Percentiles rank a stretch among this genome's conserved stretches.
Conservation (phyloP, 2,329 filamentous ascomycete genomes). For the Neofusicoccum kwambonambiense region DNA sequence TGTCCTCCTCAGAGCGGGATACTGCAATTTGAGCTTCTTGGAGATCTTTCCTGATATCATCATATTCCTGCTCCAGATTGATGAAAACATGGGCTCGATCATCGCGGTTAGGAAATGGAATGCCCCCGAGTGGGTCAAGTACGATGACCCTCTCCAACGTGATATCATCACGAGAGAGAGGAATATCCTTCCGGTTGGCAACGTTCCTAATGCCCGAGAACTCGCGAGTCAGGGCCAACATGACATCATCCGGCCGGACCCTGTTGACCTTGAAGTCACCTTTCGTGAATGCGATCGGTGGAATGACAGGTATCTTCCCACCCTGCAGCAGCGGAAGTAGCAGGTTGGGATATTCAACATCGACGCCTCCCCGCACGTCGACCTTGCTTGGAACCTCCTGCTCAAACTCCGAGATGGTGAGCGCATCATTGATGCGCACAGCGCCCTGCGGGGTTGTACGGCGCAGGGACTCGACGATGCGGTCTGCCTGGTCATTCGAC, state of each 20-base stretch:
- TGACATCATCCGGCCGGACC: slow-evolving; percentile 60
- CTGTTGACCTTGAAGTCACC: slow-evolving; percentile 35
- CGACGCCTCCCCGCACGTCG: slow-evolving; percentile 35
- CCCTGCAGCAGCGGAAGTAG: slow-evolving; percentile 66
- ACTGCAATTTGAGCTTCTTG: slow-evolving; percentile 24
- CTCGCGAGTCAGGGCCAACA: slow-evolving; percentile 74
- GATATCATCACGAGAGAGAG: background rate
- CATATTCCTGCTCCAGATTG: slow-evolving; percentile 89
- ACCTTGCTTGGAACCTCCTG: slow-evolving; percentile 33
- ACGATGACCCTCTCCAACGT: slow-evolving; percentile 80
- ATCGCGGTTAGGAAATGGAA: slow-evolving; percentile 63
- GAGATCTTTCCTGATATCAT: slow-evolving; percentile 65
- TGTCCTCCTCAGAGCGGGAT: slow-evolving; percentile 17
- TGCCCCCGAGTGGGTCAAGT: slow-evolving; percentile 81
- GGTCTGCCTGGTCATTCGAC: slow-evolving; percentile 64
- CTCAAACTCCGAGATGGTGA: slow-evolving; percentile 38
- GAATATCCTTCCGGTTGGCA: background rate
- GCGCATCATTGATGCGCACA: slow-evolving; percentile 62
- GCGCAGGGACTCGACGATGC: slow-evolving; percentile 74
- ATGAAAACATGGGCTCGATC: slow-evolving; percentile 77
- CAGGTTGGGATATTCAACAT: slow-evolving; percentile 47
- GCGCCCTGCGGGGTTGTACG: slow-evolving; percentile 66
- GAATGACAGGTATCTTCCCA: slow-evolving; percentile 69
- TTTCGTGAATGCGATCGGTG: slow-evolving; percentile 61
- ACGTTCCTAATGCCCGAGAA: slow-evolving; percentile 62